Evolutionary conservation across 106 monocot genomes (phyloP).

Genomic region (Alisma plantagoaquatica): DNA sequence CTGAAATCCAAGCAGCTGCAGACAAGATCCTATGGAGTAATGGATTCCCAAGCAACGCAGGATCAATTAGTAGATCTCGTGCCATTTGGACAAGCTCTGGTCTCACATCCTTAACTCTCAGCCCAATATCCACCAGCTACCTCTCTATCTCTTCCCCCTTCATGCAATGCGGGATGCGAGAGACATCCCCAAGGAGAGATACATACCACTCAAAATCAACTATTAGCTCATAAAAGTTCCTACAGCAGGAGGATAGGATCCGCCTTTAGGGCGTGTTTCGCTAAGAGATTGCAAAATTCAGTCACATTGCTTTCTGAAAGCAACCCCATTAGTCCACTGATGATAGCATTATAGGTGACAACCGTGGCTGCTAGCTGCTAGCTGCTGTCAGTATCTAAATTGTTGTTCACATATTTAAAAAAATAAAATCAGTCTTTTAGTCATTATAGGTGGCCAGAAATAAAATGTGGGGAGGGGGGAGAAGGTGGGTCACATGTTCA

Average conservation of each 20-base stretch:
- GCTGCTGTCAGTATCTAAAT: no score
- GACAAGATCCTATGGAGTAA: conserved; percentile 47
- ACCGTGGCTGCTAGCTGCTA: no score
- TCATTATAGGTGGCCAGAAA: no score
- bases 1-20: conserved; percentile 75
- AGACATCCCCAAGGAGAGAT: conserved; percentile 58
- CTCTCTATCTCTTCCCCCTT: conserved; percentile 71
- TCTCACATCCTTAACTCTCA: conserved; percentile 76
- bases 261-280: conserved; percentile 41
- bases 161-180: conserved; percentile 52
- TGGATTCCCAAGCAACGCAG: conserved; percentile 66
- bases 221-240: conserved; percentile 63
- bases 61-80: conserved; percentile 79
- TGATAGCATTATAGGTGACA: no score
- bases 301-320: conserved; percentile 44
- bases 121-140: conserved; percentile 73
- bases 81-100: conserved; percentile 66
- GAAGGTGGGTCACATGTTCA: no score
- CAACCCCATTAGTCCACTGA: conserved; percentile 65
- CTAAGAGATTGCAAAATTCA: conserved; percentile 48
- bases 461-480: no score
- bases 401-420: no score
- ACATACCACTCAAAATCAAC: conserved; percentile 97
- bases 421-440: no score
- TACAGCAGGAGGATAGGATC: conserved; percentile 67